A percentile compares a stretch with the other conserved stretches of the same genome.
Conservation (phyloP, 1,139 yeast genomes). For the Pichia sp. region DNA sequence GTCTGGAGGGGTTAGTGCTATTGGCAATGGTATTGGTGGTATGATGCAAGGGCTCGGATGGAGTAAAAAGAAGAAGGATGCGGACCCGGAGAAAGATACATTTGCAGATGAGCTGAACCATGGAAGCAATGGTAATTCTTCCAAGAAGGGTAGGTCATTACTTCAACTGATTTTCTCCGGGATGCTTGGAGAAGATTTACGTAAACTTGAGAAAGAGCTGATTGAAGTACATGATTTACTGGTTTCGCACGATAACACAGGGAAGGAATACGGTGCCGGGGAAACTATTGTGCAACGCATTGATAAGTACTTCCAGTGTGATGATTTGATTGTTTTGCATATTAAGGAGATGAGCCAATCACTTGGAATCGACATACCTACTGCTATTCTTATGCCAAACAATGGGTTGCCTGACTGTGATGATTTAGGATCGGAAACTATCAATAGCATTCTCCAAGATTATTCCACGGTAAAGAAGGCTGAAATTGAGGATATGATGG, state of each 20-base stretch:
- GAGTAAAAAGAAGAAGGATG: constrained; percentile 7
- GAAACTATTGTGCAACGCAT: constrained; percentile 22
- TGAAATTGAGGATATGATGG: not conserved
- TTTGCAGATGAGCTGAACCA: not conserved
- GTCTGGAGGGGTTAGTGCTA: constrained; percentile 11
- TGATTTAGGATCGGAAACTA: constrained; percentile 2
- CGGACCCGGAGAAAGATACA: constrained; percentile 33
- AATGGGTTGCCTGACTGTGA: constrained; percentile 16
- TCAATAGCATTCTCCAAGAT: constrained; percentile 11
- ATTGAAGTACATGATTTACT: constrained; percentile 34
- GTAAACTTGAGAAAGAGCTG: constrained; percentile 43
- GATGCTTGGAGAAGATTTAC: constrained; percentile 74
- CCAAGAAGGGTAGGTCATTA: constrained; percentile 39
- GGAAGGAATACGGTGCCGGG: constrained; percentile 6
- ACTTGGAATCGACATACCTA: constrained; percentile 12
- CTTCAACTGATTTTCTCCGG: constrained; percentile 70
- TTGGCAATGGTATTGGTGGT: constrained; percentile 15
- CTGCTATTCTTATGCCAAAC: constrained; percentile 17
- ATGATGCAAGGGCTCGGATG: constrained; percentile 17
- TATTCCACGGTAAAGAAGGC: constrained; percentile 3
- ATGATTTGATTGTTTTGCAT: constrained; percentile 31
- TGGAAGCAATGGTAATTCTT: not conserved
- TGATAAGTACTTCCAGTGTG: constrained; percentile 29
- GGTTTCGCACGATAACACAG: not conserved
- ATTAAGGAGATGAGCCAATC: constrained; percentile 36